phyloP scores from a whole-genome alignment of 2,329 filamentous ascomycete species.

The Xylogone sp. region DNA sequence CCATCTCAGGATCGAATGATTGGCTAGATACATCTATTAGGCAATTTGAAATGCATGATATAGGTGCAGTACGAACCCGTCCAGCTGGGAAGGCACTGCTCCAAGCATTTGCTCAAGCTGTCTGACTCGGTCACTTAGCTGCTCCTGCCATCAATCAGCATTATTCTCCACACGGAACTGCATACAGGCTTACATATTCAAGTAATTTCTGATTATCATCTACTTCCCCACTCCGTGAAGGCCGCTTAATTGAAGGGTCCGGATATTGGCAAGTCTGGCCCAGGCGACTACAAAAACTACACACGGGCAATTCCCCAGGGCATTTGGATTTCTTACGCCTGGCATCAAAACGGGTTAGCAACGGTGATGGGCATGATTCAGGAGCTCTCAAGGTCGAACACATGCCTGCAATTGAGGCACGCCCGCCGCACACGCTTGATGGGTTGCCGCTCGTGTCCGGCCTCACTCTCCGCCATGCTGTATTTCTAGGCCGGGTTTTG shows the following conservation, averaged over 20 bases:
- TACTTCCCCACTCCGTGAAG: not conserved
- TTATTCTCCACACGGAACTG: not conserved
- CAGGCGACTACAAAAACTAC: constrained; percentile 7
- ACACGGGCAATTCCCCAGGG: constrained; percentile 10
- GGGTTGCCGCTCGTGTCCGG: not conserved
- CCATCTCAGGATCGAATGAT: not conserved
- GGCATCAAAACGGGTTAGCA: not conserved
- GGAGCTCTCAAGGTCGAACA: not conserved
- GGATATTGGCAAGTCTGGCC: constrained; percentile 5
- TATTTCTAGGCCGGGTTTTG: not conserved
- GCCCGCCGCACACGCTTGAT: constrained; percentile 2
- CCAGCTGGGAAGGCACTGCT: not conserved
- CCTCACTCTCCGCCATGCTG: not conserved
- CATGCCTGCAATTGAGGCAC: constrained; percentile 7
- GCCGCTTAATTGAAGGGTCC: not conserved
- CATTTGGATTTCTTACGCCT: constrained; percentile 10
- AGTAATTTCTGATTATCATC: not conserved
- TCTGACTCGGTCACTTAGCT: not conserved
- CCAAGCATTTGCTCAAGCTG: not conserved
- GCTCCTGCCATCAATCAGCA: not conserved
- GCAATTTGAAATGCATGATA: not conserved
- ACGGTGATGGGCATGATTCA: not conserved
- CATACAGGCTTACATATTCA: not conserved
- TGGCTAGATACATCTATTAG: not conserved
- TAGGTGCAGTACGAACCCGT: not conserved